Evolutionary conservation across 805 yeast species (phyloP).

Genomic region (Cyberlindnera mycetangii): DNA sequence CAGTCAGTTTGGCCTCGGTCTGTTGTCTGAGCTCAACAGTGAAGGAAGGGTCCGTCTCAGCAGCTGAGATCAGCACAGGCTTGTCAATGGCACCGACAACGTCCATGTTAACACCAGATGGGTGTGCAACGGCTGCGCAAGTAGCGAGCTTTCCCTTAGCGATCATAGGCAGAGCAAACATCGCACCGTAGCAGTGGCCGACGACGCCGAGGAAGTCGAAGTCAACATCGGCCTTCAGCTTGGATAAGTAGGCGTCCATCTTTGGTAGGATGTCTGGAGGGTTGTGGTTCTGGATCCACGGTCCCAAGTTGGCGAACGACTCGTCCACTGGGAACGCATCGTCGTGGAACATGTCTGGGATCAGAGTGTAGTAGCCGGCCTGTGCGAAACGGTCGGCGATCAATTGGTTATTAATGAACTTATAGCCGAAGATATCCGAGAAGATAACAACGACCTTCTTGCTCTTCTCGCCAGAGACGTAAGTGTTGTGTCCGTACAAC

Average conservation of each 20-base stretch:
- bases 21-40: constrained; percentile 57
- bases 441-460: constrained; percentile 56
- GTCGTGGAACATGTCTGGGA: constrained; percentile 69
- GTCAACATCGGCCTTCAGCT: constrained; percentile 39
- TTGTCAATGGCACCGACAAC: constrained; percentile 56
- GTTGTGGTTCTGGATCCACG: constrained; percentile 55
- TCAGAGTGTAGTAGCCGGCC: constrained; percentile 58
- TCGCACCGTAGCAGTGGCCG: constrained; percentile 87
- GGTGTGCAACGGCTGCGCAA: constrained; percentile 78
- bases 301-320: constrained; percentile 22
- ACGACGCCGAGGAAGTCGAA: constrained; percentile 51
- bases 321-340: constrained; percentile 32
- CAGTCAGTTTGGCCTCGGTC: constrained; percentile 56
- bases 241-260: constrained; percentile 43
- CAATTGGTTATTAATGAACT: constrained; percentile 51
- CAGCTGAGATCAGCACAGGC: constrained; percentile 63
- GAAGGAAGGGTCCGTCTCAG: constrained; percentile 65
- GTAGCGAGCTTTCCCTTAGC: constrained; percentile 37
- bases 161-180: constrained; percentile 52
- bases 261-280: constrained; percentile 43
- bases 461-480: constrained; percentile 41
- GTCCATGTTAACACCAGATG: constrained; percentile 63
- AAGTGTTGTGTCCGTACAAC: constrained; percentile 42
- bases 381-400: constrained; percentile 66
- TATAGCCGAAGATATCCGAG: constrained; percentile 68